These are phyloP conservation scores for Immersiporthe knoxdaviesiana DNA, from an alignment of 2,329 filamentous ascomycete species.

Conservation along the genomic window DNA sequence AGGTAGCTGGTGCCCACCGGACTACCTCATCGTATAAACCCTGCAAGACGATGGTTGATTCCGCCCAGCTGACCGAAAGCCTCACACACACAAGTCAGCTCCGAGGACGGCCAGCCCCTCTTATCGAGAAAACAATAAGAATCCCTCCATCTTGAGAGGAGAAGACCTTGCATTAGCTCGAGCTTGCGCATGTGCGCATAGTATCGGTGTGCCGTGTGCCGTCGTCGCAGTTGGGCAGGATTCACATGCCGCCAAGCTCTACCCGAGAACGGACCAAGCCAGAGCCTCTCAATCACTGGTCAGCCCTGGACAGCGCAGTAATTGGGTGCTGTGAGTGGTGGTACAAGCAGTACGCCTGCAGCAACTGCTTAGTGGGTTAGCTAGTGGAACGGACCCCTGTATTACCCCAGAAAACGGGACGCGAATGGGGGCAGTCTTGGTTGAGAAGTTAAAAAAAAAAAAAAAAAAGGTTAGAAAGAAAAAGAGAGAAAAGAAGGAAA, in stretches of 20 bases:
- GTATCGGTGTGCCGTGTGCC: neutral
- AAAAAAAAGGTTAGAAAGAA: neutral
- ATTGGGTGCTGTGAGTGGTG: too few species aligned
- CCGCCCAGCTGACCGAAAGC: neutral
- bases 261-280: neutral
- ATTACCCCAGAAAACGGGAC: constrained; percentile 26
- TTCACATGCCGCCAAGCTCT: neutral
- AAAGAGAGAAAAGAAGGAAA: neutral
- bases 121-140: neutral
- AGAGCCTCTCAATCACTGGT: too few species aligned
- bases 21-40: neutral
- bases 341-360: too few species aligned
- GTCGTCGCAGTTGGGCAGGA: neutral
- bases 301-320: too few species aligned
- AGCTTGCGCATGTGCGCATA: neutral
- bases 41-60: neutral
- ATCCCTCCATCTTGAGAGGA: neutral
- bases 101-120: neutral
- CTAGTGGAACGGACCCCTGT: neutral
- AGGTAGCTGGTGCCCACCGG: neutral
- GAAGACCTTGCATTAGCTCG: neutral
- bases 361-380: too few species aligned
- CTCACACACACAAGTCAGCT: neutral
- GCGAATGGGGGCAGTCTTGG: neutral
- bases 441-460: neutral